Evolutionary conservation across 2,329 filamentous ascomycete species (phyloP).

Genomic region (Fusarium sp.): DNA sequence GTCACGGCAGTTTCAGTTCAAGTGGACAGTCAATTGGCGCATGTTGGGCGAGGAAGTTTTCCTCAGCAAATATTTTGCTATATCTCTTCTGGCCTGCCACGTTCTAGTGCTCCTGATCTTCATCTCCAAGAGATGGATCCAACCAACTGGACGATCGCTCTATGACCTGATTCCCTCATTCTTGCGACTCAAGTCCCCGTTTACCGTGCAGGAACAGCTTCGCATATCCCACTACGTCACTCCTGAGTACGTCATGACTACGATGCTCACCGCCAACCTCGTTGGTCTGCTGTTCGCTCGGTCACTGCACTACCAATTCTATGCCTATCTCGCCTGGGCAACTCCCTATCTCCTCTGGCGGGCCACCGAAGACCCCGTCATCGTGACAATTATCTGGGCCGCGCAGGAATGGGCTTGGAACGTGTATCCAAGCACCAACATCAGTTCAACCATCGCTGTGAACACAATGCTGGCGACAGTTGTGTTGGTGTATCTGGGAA

Average conservation of each 20-base stretch:
- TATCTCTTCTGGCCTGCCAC: conserved; percentile 74
- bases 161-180: conserved; percentile 62
- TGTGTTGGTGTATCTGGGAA: conserved; percentile 68
- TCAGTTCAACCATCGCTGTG: conserved; percentile 73
- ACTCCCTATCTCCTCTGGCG: conserved; percentile 90
- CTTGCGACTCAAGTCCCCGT: conserved; percentile 56
- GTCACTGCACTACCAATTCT: conserved; percentile 95
- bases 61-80: conserved; percentile 73
- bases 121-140: conserved; percentile 75
- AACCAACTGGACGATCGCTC: conserved; percentile 70
- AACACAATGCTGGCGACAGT: conserved; percentile 75
- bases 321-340: conserved; percentile 89
- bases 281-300: conserved; percentile 88
- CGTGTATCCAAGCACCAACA: conserved; percentile 80
- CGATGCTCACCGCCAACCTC: conserved; percentile 78
- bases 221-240: conserved; percentile 69
- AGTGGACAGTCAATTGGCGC: conserved; percentile 99
- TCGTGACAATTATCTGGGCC: conserved; percentile 76
- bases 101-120: conserved; percentile 73
- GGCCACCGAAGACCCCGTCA: conserved; percentile 72
- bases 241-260: conserved; percentile 78
- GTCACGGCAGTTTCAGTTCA: conserved; percentile 89
- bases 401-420: conserved; percentile 95
- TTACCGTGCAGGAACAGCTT: conserved; percentile 63
- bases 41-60: conserved; percentile 90